Conservation (phyloP, 139 green algal species). For the Chlorella sp. region DNA sequence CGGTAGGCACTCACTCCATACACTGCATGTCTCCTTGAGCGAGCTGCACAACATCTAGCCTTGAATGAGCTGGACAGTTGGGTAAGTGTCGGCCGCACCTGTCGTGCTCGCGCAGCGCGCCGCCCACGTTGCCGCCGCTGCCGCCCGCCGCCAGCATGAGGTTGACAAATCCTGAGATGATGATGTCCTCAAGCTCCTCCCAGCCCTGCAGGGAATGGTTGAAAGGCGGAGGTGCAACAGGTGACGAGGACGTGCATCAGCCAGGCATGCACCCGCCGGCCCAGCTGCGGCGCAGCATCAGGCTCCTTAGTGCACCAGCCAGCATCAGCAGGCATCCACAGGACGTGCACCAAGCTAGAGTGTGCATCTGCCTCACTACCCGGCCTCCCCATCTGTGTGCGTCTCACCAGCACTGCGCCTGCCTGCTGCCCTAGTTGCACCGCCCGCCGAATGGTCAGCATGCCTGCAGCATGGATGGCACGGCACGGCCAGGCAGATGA, state of each 20-base stretch:
- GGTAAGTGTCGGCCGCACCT: background rate
- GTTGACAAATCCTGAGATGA: background rate
- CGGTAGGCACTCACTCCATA: too few species aligned
- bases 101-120: conserved; percentile 8
- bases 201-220: background rate
- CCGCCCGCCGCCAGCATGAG: background rate
- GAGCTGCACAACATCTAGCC: too few species aligned
- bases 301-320: too few species aligned
- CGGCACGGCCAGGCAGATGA: too few species aligned
- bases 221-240: background rate
- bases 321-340: too few species aligned
- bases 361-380: background rate
- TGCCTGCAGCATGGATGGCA: background rate
- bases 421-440: background rate
- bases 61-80: too few species aligned
- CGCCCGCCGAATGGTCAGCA: background rate
- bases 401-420: background rate
- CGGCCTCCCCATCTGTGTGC: too few species aligned
- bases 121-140: background rate
- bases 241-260: background rate
- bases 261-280: too few species aligned
- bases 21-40: too few species aligned
- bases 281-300: too few species aligned
- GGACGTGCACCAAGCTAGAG: too few species aligned
- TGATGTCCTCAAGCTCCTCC: conserved; percentile 21